These are phyloP conservation scores for Talaromyces albobiverticillius DNA, from an alignment of 2,329 filamentous ascomycete species.

Conservation along the genomic window DNA sequence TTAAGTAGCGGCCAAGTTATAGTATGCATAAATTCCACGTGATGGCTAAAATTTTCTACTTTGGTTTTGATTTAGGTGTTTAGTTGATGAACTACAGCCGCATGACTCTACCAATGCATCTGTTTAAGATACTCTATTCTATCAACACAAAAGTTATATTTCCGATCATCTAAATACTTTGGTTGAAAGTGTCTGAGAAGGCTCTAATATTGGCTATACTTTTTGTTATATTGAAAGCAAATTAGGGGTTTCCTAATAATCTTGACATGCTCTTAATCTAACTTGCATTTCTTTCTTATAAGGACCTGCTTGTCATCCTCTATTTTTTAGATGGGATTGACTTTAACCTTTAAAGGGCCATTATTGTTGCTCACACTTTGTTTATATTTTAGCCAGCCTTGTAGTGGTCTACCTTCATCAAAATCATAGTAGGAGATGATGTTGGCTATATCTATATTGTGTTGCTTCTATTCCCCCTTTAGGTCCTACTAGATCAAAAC, in stretches of 20 bases:
- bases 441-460: neutral
- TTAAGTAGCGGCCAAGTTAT: no score
- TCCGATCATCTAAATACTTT: no score
- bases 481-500: neutral
- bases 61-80: no score
- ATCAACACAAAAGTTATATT: no score
- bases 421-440: slow-evolving; percentile 5
- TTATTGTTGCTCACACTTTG: neutral
- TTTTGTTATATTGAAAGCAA: slow-evolving; percentile 22
- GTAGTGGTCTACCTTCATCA: slow-evolving; percentile 19
- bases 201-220: slow-evolving; percentile 3
- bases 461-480: slow-evolving; percentile 6
- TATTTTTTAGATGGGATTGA: neutral
- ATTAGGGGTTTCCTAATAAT: slow-evolving; percentile 14
- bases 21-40: no score
- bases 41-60: no score
- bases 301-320: slow-evolving; percentile 5
- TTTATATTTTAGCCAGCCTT: slow-evolving; percentile 18
- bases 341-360: neutral
- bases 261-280: slow-evolving; percentile 7
- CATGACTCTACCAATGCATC: no score
- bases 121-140: no score
- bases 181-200: no score
- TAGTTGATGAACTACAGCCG: no score
- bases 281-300: slow-evolving; percentile 14